Evolutionary conservation across 805 yeast species (phyloP), one percentile per base, ranked within the genome.

Genomic region (Scheffersomyces spartinae): DNA sequence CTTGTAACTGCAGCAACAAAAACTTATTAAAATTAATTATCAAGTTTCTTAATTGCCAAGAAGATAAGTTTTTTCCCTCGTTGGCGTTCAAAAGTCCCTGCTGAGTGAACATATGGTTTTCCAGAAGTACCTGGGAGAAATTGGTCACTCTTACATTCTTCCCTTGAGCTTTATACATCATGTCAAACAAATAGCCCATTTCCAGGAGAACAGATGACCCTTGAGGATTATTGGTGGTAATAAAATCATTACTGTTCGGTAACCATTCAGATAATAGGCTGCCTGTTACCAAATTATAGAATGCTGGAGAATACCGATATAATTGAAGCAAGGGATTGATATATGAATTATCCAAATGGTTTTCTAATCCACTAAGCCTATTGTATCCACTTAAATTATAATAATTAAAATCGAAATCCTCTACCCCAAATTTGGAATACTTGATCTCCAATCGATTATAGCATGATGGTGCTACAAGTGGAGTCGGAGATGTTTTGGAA

Each of bases 291-390:
- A 69, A 60, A 39, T 82, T 80, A 53, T 72, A 82, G 14, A 91
- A 43, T 6, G 73, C 69, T 1, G 95, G 81, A 13, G 72, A 71
- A 55, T 76, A 82, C 23, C 94, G 60, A 50, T 78, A 82, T 7
- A 88, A 45, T 46, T 91, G 96, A 5, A 91, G 37, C 15, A 85
- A 49, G 0, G 94, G 63, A 47, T 91, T 91, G 18, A 54, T 42
- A 31, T 79, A 71, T 0, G 91, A 68, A 39, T 81, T 82, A 26
- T 78, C 82, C 7, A 79, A 65, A 42, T 85, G 91, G 7, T 85
- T 77, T 47, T 91, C 97, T n/a, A 88, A 59, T 0, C 97, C 96
- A 2, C 96, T 71, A n/a, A n/a, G n/a, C n/a, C n/a, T n/a, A 25
- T 35, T 46, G 28, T 61, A 76, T 2, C 43, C 33, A 0, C 96